Percentiles rank a stretch among this genome's conserved stretches.
phyloP scores from a whole-genome alignment of 306 rosid species.

The Dryas drummondii region DNA sequence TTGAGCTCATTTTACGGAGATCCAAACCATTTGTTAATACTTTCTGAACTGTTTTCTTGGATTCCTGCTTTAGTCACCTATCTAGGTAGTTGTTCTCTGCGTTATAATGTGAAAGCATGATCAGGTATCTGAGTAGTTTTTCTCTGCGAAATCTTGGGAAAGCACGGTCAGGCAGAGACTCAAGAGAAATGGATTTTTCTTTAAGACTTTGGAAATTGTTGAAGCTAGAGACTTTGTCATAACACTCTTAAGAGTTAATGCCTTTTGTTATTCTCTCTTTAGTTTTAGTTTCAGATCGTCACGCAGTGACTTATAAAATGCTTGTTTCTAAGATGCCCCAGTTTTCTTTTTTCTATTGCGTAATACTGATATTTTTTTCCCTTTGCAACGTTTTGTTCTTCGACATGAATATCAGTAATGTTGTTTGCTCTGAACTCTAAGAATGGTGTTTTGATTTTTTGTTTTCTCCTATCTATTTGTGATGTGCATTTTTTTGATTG shows the following conservation, averaged over 20 bases:
- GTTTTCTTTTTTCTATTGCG: background rate
- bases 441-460: background rate
- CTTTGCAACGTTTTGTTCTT: constrained; percentile 1
- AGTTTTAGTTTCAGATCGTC: background rate
- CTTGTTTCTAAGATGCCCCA: background rate
- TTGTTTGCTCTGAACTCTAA: background rate
- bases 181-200: background rate
- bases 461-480: background rate
- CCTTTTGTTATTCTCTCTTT: background rate
- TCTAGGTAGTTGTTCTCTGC: background rate
- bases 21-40: background rate
- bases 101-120: background rate
- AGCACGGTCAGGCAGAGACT: background rate
- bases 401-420: background rate
- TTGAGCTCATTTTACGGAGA: background rate
- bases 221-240: background rate
- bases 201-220: background rate
- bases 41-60: background rate
- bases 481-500: constrained; percentile 1
- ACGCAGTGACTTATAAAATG: background rate
- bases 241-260: background rate
- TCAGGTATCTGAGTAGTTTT: background rate
- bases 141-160: background rate
- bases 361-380: background rate
- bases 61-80: background rate